phyloP scores from a whole-genome alignment of 2,329 filamentous ascomycete species.

The Diplodia sapinea region DNA sequence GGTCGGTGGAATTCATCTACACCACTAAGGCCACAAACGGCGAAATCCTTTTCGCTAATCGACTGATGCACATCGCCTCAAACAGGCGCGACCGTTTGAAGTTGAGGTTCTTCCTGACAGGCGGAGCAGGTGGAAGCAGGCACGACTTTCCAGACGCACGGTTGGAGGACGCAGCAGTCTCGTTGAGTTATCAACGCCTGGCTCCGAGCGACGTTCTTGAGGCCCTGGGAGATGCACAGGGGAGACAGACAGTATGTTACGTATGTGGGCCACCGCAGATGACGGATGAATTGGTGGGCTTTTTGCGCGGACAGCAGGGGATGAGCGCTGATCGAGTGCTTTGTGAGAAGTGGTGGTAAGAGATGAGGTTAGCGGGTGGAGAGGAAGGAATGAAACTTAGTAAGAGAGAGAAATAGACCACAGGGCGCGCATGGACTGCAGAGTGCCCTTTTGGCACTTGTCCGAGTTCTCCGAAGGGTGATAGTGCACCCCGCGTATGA shows the following conservation, averaged over 20 bases:
- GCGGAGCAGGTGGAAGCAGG: constrained; percentile 31
- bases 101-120: constrained; percentile 47
- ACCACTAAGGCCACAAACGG: constrained; percentile 53
- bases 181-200: constrained; percentile 1
- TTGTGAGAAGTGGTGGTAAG: constrained; percentile 60
- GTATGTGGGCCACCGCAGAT: constrained; percentile 57
- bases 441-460: no score
- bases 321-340: constrained; percentile 50
- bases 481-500: no score
- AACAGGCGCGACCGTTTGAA: not conserved
- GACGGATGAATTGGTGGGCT: constrained; percentile 55
- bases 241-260: constrained; percentile 51
- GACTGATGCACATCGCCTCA: constrained; percentile 37
- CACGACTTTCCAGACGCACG: not conserved
- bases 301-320: constrained; percentile 46
- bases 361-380: not conserved
- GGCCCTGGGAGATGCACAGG: constrained; percentile 44
- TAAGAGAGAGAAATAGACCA: no score
- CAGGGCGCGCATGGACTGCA: no score
- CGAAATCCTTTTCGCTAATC: constrained; percentile 46
- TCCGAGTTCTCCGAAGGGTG: no score
- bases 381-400: no score
- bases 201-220: constrained; percentile 44
- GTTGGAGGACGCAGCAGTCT: not conserved
- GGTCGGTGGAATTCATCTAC: constrained; percentile 68